Evolutionary conservation across 257 asterid genomes (phyloP).

Genomic region (Eustoma russellianum): DNA sequence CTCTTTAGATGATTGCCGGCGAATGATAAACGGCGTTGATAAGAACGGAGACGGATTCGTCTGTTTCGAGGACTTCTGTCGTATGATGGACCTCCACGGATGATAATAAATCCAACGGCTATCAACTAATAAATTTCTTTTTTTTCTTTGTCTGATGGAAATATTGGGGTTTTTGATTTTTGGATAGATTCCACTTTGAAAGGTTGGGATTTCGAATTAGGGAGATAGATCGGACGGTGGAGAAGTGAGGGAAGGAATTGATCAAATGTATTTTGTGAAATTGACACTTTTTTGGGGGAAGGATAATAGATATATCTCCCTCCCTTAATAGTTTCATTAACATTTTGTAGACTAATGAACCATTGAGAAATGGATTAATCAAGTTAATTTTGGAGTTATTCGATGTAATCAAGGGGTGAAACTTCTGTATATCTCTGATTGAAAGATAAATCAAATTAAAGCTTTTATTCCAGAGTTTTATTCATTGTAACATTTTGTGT

Average conservation of each 20-base stretch:
- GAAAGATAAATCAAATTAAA: too few species aligned
- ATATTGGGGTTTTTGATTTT: neutral
- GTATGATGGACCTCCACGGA: constrained; percentile 64
- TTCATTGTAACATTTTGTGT: too few species aligned
- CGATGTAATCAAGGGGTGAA: too few species aligned
- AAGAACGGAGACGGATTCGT: constrained; percentile 82
- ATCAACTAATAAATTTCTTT: neutral
- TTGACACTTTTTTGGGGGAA: neutral
- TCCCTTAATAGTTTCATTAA: too few species aligned
- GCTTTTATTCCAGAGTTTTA: too few species aligned
- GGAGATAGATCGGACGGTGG: neutral
- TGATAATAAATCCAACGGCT: constrained; percentile 1
- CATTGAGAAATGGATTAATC: too few species aligned
- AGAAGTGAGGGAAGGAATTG: neutral
- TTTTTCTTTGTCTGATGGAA: too few species aligned
- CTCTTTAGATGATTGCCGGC: constrained; percentile 84
- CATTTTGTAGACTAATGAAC: too few species aligned
- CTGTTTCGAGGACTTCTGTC: constrained; percentile 71
- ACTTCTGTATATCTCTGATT: too few species aligned
- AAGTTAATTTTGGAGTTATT: too few species aligned
- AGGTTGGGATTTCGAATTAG: neutral
- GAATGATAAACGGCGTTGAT: constrained; percentile 71
- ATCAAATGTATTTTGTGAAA: neutral
- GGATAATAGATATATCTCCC: too few species aligned
- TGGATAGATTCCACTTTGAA: neutral